These are phyloP conservation scores for Gaertneriomyces sp. DNA, from an alignment of 192 early-diverging fungal genomes.

Conservation along the genomic window DNA sequence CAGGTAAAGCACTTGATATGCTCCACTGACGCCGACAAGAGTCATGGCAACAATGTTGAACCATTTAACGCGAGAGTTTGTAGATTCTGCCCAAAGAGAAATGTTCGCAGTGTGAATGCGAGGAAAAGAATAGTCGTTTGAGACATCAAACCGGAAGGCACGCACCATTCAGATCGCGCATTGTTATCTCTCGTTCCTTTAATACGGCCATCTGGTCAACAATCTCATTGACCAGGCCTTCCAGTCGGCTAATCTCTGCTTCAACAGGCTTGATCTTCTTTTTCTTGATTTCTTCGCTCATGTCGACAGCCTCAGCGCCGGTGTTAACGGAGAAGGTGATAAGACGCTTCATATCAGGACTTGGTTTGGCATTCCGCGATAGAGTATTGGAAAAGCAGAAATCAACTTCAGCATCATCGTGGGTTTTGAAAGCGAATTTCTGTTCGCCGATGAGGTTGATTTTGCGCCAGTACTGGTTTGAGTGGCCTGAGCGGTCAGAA, in stretches of 20 bases:
- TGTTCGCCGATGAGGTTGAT: conserved; percentile 57
- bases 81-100: conserved; percentile 77
- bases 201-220: conserved; percentile 82
- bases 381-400: conserved; percentile 74
- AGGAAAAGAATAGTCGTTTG: neutral
- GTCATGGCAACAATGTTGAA: conserved; percentile 75
- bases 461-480: conserved; percentile 70
- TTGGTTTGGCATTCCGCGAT: conserved; percentile 1
- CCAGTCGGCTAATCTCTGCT: conserved; percentile 77
- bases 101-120: neutral
- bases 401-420: conserved; percentile 76
- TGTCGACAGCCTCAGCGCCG: conserved; percentile 82
- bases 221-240: conserved; percentile 72
- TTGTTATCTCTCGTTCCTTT: conserved; percentile 71
- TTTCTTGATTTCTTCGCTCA: conserved; percentile 58
- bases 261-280: conserved; percentile 88
- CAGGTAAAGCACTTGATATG: conserved; percentile 83
- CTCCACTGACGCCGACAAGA: conserved; percentile 63
- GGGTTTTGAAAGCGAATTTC: conserved; percentile 76
- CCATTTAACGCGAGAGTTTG: conserved; percentile 82
- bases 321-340: conserved; percentile 78
- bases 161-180: conserved; percentile 77
- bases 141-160: neutral
- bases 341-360: conserved; percentile 51
- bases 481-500: conserved; percentile 69